Conservation (phyloP, 2,329 filamentous ascomycete species). For the Pseudocercospora fuligena region DNA sequence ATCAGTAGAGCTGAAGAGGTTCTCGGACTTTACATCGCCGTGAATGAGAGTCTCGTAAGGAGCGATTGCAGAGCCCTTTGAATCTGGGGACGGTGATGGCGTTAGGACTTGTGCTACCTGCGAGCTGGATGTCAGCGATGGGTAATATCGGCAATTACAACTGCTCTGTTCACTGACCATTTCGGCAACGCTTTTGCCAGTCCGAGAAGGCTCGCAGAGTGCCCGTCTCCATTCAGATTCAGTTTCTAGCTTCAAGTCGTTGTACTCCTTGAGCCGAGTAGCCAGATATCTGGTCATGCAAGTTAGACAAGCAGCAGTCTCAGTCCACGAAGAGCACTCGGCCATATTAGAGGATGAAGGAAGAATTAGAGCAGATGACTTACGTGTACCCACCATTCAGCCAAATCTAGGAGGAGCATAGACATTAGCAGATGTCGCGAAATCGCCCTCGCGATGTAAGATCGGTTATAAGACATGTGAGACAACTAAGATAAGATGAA, state of each 20-base stretch:
- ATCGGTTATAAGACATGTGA: too few relatives aligned
- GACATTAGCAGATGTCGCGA: too few relatives aligned
- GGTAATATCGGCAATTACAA: too few relatives aligned
- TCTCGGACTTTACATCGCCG: constrained; percentile 72
- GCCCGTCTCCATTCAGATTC: constrained; percentile 61
- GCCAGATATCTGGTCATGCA: constrained; percentile 57
- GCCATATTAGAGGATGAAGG: not conserved
- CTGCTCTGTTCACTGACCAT: constrained; percentile 41
- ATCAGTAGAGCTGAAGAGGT: constrained; percentile 61
- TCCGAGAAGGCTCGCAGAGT: constrained; percentile 50
- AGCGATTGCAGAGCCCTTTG: constrained; percentile 42
- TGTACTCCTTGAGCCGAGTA: constrained; percentile 64
- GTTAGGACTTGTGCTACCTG: constrained; percentile 53
- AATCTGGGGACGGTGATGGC: constrained; percentile 40
- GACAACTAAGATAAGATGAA: too few relatives aligned
- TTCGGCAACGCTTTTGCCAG: constrained; percentile 46
- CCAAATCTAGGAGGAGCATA: constrained; percentile 48
- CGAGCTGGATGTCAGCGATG: too few relatives aligned
- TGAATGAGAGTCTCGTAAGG: constrained; percentile 63
- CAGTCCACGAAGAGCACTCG: not conserved
- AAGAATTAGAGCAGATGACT: not conserved
- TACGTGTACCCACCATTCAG: constrained; percentile 69
- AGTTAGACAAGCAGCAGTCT: not conserved
- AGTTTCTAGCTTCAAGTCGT: constrained; percentile 50
- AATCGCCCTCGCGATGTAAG: too few relatives aligned